A percentile compares a stretch with the other conserved stretches of the same genome.
Conservation (phyloP, 768 basidiomycete genomes). For the Xanthoconium stramineum region DNA sequence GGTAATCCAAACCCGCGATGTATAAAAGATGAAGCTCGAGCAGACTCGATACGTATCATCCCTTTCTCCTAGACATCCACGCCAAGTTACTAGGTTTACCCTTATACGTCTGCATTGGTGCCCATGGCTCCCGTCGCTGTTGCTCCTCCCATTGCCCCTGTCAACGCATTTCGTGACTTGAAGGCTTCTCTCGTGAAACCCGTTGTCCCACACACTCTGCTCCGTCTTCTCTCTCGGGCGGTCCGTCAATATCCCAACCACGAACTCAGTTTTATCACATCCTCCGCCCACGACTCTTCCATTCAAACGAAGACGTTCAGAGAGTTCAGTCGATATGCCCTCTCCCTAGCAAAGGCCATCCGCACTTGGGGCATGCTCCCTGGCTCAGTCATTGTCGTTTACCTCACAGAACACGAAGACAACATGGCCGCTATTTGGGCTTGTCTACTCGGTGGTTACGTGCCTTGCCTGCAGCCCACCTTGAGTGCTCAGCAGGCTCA, state of each 20-base stretch:
- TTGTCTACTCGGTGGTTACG: constrained; percentile 28
- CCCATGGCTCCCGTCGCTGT: constrained; percentile 18
- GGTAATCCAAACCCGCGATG: not conserved
- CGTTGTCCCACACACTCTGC: constrained; percentile 15
- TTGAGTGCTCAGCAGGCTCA: constrained; percentile 33
- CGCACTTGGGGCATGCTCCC: constrained; percentile 23
- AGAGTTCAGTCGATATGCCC: constrained; percentile 15
- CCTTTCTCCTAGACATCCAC: constrained; percentile 1
- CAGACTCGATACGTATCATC: constrained; percentile 4
- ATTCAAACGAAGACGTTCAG: constrained; percentile 26
- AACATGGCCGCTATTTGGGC: constrained; percentile 34
- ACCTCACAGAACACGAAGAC: constrained; percentile 33
- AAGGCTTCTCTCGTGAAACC: constrained; percentile 13
- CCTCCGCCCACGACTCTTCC: constrained; percentile 29
- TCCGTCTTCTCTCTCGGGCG: constrained; percentile 23
- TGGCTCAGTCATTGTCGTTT: constrained; percentile 27
- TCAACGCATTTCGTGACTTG: constrained; percentile 8
- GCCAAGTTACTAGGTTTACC: not conserved
- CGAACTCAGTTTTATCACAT: constrained; percentile 27
- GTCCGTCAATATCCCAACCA: constrained; percentile 21
- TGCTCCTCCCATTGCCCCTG: constrained; percentile 6
- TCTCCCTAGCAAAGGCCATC: constrained; percentile 22
- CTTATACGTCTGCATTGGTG: not conserved
- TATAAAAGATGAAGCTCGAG: constrained; percentile 23
- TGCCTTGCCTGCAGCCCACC: constrained; percentile 33